Conservation (phyloP, 768 basidiomycete species). For the Trametes sanguinea region DNA sequence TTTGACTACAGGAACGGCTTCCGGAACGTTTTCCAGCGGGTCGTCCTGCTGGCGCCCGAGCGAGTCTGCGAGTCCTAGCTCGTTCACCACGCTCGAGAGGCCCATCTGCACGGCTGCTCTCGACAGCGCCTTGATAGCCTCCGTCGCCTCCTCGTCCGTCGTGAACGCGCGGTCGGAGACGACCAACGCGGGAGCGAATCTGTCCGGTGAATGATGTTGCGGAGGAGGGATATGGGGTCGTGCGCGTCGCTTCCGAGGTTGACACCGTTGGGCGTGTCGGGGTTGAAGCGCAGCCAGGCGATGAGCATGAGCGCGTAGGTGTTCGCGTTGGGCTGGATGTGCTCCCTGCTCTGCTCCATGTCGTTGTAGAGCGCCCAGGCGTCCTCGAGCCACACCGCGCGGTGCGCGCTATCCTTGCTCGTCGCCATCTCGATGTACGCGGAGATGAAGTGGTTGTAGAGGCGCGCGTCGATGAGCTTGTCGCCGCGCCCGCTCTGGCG, state of each 20-base stretch:
- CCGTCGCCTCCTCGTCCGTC: conserved; percentile 55
- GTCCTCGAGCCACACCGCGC: conserved; percentile 60
- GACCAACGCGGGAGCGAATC: conserved; percentile 54
- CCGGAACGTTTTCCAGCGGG: conserved; percentile 54
- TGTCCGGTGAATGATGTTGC: conserved; percentile 48
- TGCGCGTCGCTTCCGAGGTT: conserved; percentile 17
- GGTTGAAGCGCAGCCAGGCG: conserved; percentile 50
- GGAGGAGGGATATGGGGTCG: conserved; percentile 30
- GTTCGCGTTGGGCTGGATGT: conserved; percentile 49
- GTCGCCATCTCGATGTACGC: conserved; percentile 64
- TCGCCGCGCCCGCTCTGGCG: conserved; percentile 45
- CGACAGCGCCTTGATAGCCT: conserved; percentile 58
- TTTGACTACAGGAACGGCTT: conserved; percentile 60
- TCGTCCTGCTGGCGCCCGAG: conserved; percentile 44
- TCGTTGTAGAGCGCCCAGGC: conserved; percentile 60
- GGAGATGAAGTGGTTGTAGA: conserved; percentile 68
- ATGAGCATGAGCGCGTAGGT: conserved; percentile 75
- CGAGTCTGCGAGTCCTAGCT: conserved; percentile 57
- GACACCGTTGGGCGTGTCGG: conserved; percentile 27
- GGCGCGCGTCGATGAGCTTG: conserved; percentile 46
- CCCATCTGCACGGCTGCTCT: conserved; percentile 60
- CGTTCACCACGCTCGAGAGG: conserved; percentile 49
- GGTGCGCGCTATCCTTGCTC: conserved; percentile 44
- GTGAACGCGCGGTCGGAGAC: conserved; percentile 59
- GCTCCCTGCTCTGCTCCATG: conserved; percentile 53